Evolutionary conservation across 108 stramenopile genomes (phyloP).

Genomic region (Fistulifera pelliculosa): DNA sequence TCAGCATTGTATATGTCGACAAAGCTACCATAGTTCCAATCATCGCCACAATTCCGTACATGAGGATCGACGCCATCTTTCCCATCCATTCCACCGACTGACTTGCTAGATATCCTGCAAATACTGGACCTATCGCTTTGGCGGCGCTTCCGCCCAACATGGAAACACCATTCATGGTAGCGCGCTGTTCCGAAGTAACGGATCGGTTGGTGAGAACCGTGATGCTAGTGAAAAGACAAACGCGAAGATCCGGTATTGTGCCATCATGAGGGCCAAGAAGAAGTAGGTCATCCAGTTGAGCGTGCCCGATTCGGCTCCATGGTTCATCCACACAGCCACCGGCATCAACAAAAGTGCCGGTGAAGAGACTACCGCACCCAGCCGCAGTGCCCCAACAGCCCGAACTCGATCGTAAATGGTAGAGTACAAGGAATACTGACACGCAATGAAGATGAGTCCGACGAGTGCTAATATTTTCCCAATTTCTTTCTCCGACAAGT

Average conservation of each 20-base stretch:
- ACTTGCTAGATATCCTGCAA: constrained; percentile 33
- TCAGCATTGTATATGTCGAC: no score
- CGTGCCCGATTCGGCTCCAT: neutral
- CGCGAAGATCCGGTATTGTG: constrained; percentile 25
- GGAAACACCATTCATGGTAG: constrained; percentile 58
- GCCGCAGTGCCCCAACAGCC: constrained; percentile 19
- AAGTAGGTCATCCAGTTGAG: neutral
- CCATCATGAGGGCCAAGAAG: constrained; percentile 23
- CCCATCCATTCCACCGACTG: constrained; percentile 3
- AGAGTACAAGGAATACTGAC: constrained; percentile 40
- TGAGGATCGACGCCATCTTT: neutral
- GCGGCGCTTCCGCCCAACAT: constrained; percentile 50
- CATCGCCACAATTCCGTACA: constrained; percentile 4
- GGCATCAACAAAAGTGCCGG: constrained; percentile 8
- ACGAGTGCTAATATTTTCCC: constrained; percentile 43
- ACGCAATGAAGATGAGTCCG: constrained; percentile 40
- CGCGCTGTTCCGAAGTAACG: constrained; percentile 41
- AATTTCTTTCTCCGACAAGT: constrained; percentile 45
- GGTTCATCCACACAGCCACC: constrained; percentile 6
- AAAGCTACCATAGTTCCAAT: neutral
- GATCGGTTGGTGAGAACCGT: constrained; percentile 51
- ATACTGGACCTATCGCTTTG: constrained; percentile 41
- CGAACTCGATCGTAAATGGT: constrained; percentile 32
- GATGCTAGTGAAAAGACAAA: constrained; percentile 44
- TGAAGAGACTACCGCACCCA: neutral